Conservation (phyloP, 768 basidiomycete genomes). For the Suillus subaureus region DNA sequence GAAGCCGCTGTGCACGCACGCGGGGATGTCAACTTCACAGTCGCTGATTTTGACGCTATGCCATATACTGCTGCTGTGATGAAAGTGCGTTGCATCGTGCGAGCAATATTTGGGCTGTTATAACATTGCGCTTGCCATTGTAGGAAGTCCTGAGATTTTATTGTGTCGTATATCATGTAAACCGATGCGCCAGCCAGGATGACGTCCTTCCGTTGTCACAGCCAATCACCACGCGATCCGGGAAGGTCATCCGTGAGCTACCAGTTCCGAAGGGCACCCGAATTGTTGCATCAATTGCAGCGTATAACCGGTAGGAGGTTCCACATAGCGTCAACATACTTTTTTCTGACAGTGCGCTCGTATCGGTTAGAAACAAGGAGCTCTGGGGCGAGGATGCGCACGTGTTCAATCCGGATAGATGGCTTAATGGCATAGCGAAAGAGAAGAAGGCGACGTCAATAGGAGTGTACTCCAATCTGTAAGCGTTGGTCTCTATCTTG, state of each 20-base stretch:
- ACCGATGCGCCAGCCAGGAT: constrained; percentile 52
- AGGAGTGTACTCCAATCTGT: constrained; percentile 34
- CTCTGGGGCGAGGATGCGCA: constrained; percentile 36
- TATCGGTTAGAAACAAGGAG: constrained; percentile 24
- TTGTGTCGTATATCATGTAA: constrained; percentile 54
- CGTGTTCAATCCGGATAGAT: constrained; percentile 32
- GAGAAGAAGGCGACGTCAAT: constrained; percentile 23
- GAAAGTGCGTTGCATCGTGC: constrained; percentile 38
- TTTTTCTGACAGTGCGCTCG: background rate
- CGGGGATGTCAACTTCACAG: constrained; percentile 40
- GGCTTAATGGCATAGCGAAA: constrained; percentile 22
- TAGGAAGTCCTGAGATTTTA: constrained; percentile 52
- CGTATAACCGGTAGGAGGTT: constrained; percentile 50
- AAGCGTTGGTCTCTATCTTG: constrained; percentile 4
- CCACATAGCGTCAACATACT: background rate
- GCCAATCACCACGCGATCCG: constrained; percentile 49
- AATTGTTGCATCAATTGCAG: constrained; percentile 54
- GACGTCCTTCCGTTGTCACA: constrained; percentile 61
- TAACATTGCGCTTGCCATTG: background rate
- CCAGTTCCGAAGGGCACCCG: constrained; percentile 53
- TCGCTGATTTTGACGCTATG: constrained; percentile 53
- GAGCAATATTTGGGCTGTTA: background rate
- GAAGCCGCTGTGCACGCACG: constrained; percentile 32
- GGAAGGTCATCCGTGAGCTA: constrained; percentile 44
- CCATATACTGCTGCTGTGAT: constrained; percentile 47